Percentiles rank a stretch among this genome's conserved stretches.
Conservation (phyloP, 1,284 basidiomycete species). For the Cryptococcus wingfieldii region DNA sequence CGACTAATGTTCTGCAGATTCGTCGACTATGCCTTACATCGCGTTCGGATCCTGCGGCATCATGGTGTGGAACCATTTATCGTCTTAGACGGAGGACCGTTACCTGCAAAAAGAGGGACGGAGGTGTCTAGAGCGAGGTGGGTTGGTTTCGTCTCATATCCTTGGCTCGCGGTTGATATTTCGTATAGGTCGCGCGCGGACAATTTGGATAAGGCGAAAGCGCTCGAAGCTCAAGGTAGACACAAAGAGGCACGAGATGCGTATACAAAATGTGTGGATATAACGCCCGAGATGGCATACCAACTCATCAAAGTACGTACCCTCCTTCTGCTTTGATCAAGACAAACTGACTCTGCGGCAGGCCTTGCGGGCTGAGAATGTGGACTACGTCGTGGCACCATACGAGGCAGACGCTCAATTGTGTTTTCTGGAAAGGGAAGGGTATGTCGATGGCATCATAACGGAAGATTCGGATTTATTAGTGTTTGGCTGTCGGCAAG, state of each 20-base stretch:
- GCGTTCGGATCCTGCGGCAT: slow-evolving; percentile 78
- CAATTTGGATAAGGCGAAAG: slow-evolving; percentile 60
- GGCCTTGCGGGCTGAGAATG: slow-evolving; percentile 73
- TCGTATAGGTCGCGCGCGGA: slow-evolving; percentile 49
- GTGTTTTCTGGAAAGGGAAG: slow-evolving; percentile 79
- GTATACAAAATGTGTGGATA: slow-evolving; percentile 88
- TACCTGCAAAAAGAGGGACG: slow-evolving; percentile 89
- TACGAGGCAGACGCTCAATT: slow-evolving; percentile 99
- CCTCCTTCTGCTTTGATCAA: background rate
- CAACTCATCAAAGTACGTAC: slow-evolving; percentile 84
- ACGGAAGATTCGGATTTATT: slow-evolving; percentile 98
- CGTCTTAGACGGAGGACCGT: slow-evolving; percentile 93
- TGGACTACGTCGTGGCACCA: slow-evolving; percentile 88
- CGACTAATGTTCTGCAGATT: slow-evolving; percentile 57
- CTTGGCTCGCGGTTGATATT: background rate
- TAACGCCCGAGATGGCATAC: slow-evolving; percentile 95
- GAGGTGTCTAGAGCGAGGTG: slow-evolving; percentile 71
- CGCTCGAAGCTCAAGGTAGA: slow-evolving; percentile 71
- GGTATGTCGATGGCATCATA: slow-evolving; percentile 84
- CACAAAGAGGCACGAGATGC: slow-evolving; percentile 74
- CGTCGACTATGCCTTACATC: slow-evolving; percentile 93
- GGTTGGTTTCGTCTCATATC: slow-evolving; percentile 11
- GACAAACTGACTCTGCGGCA: slow-evolving; percentile 38
- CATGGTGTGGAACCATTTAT: slow-evolving; percentile 82
- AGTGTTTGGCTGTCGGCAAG: slow-evolving; percentile 87